Conservation (phyloP, 2,329 filamentous ascomycete species). For the Exophiala calicioides region DNA sequence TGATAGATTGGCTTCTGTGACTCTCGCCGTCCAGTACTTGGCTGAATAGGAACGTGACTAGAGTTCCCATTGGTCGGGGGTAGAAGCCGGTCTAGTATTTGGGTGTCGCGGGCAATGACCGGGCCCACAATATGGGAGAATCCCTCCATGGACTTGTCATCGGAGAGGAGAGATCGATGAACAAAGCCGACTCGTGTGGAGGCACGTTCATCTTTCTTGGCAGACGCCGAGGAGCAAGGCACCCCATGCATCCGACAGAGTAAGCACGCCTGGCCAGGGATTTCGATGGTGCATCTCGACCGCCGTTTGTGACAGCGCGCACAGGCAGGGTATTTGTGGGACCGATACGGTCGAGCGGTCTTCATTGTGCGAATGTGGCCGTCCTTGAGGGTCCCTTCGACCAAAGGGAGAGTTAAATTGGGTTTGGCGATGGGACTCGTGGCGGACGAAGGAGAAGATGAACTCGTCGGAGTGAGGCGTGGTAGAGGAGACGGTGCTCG, state of each 20-base stretch:
- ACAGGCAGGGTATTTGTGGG: conserved; percentile 63
- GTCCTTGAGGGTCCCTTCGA: conserved; percentile 2
- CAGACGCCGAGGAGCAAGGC: conserved; percentile 57
- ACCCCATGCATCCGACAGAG: conserved; percentile 61
- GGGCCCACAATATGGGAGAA: conserved; percentile 60
- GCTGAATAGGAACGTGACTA: conserved; percentile 29
- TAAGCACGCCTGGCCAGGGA: conserved; percentile 55
- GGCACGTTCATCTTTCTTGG: conserved; percentile 31
- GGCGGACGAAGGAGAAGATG: not conserved
- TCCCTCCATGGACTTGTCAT: conserved; percentile 21
- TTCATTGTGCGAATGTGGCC: conserved; percentile 11
- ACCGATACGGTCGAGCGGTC: conserved; percentile 58
- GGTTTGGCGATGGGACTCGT: not conserved
- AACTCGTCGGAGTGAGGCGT: not conserved
- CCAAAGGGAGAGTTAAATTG: not conserved
- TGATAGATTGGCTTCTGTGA: conserved; percentile 45
- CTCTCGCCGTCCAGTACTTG: conserved; percentile 38
- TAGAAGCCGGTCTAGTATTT: conserved; percentile 62
- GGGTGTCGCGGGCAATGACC: conserved; percentile 60
- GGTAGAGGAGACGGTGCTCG: conserved; percentile 1
- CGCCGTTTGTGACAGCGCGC: conserved; percentile 62
- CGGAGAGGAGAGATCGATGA: conserved; percentile 26
- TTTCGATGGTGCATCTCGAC: conserved; percentile 61
- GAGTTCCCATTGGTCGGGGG: conserved; percentile 39
- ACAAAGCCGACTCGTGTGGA: conserved; percentile 29